Conservation (phyloP, 495 filamentous ascomycete species). For the Polyplosphaeria fusca region DNA sequence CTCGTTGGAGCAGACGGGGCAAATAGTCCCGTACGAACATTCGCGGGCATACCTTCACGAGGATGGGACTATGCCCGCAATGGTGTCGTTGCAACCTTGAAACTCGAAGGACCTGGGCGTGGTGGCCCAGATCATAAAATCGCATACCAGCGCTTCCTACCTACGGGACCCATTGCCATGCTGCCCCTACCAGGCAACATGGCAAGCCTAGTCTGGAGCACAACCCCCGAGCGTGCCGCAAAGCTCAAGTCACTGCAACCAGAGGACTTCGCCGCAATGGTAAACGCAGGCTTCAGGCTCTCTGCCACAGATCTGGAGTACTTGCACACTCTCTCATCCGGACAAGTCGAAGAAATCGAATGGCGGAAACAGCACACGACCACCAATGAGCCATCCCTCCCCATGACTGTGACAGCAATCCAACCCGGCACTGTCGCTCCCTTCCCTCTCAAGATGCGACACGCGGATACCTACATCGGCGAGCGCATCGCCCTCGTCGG, state of each 20-base stretch:
- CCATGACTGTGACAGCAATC: constrained; percentile 59
- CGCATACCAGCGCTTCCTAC: constrained; percentile 94
- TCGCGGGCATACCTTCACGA: constrained; percentile 75
- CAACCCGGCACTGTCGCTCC: constrained; percentile 80
- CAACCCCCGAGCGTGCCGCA: constrained; percentile 71
- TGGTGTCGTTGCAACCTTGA: constrained; percentile 85
- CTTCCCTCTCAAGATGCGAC: constrained; percentile 86
- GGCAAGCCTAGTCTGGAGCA: constrained; percentile 90
- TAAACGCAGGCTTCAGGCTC: constrained; percentile 92
- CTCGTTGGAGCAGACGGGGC: constrained; percentile 92
- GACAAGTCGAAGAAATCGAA: constrained; percentile 68
- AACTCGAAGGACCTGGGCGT: constrained; percentile 56
- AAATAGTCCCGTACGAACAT: constrained; percentile 87
- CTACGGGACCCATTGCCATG: constrained; percentile 84
- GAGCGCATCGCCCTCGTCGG: constrained; percentile 85
- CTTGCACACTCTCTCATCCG: constrained; percentile 59
- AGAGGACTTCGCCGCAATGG: constrained; percentile 75
- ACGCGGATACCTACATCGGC: constrained; percentile 86
- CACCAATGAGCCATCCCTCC: constrained; percentile 49
- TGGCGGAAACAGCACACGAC: constrained; percentile 76
- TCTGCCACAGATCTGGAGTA: constrained; percentile 73
- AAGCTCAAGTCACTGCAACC: constrained; percentile 70
- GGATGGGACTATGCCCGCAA: constrained; percentile 94
- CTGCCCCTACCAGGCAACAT: constrained; percentile 83
- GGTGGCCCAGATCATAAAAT: constrained; percentile 57